Base-by-base conservation (phyloP, 1,284 basidiomycete genomes). In the Cutaneotrichosporon cavernicola region DNA sequence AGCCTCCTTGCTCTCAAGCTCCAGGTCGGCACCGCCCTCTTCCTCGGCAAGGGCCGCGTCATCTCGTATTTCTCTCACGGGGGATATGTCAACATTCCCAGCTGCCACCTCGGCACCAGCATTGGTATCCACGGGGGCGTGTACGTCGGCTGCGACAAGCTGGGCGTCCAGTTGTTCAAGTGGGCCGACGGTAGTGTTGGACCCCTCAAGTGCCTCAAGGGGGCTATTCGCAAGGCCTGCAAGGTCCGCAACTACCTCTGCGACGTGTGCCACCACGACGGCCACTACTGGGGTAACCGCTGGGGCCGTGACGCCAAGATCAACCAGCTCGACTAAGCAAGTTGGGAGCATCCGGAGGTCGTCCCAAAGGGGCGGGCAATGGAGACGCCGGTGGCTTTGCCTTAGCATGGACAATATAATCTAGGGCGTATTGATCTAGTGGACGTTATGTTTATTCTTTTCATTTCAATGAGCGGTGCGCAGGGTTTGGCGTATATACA, bases 211-310 rank as follows among this genome's bases (percentile, higher is more conserved):
- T 58, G 57, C 57, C 21, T 7, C 46, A 14, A 21, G 6, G 57
- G 57, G 13, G 30, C 46, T n/a, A 30, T 47, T 3, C 57, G 57
- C 31, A 16, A 49, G 43, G 43, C 30, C 30, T 58, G 46, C 57
- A 22, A 34, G 46, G 43, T 58, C 57, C 18, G 21, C 26, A 21
- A 50, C 4, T 51, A 58, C 46, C 18, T 58, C 31, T 58, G 57
- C 46, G 47, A 59, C 31, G 58, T 59, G n/a, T 59, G 58, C 58
- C 55, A 56, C 55, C 55, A 56, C 55, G 55, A 56, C 55, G 55
- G 55, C 55, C 8, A 46, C 55, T 56, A 21, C n/a, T 56, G 55
- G 55, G 51, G 51, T 30, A 9, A 10, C 31, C 21, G 21, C 21
- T 56, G 55, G 55, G 21, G 38, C 38, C 36, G 38, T n/a, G 43